phyloP scores from a whole-genome alignment of 1,284 basidiomycete genomes.

The Fomitopsis palustris region DNA sequence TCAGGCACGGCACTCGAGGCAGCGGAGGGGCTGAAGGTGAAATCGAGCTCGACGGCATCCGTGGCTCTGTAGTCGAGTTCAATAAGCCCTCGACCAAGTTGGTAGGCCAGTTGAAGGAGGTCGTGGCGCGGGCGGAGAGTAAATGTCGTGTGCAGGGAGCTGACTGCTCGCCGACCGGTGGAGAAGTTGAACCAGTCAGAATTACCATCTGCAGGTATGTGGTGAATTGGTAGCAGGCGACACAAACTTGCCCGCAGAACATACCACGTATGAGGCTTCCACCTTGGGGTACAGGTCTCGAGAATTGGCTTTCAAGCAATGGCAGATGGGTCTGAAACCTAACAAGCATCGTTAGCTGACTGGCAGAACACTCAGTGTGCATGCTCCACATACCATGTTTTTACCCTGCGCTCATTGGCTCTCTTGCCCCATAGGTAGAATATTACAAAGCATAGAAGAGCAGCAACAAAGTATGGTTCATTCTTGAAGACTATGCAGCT shows the following conservation, averaged over 20 bases:
- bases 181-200: slow-evolving; percentile 82
- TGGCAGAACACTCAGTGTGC: slow-evolving; percentile 9
- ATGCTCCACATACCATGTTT: slow-evolving; percentile 42
- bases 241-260: background rate
- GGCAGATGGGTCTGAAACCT: slow-evolving; percentile 58
- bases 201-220: slow-evolving; percentile 54
- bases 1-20: slow-evolving; percentile 39
- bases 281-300: slow-evolving; percentile 48
- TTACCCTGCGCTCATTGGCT: slow-evolving; percentile 51
- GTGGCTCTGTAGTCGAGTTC: slow-evolving; percentile 72
- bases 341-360: background rate
- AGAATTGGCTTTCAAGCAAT: slow-evolving; percentile 65
- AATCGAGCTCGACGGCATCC: slow-evolving; percentile 73
- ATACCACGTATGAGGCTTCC: slow-evolving; percentile 27
- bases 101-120: slow-evolving; percentile 60
- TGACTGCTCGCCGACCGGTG: slow-evolving; percentile 75
- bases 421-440: slow-evolving; percentile 53
- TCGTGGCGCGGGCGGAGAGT: slow-evolving; percentile 82
- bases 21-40: slow-evolving; percentile 57
- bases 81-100: slow-evolving; percentile 57
- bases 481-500: slow-evolving; percentile 52
- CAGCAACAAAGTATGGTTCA: slow-evolving; percentile 56
- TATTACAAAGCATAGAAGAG: slow-evolving; percentile 50
- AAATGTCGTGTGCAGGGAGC: slow-evolving; percentile 77
- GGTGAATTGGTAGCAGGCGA: background rate